Conservation (phyloP, 2,329 filamentous ascomycete species). For the Keithomyces neogunnii region DNA sequence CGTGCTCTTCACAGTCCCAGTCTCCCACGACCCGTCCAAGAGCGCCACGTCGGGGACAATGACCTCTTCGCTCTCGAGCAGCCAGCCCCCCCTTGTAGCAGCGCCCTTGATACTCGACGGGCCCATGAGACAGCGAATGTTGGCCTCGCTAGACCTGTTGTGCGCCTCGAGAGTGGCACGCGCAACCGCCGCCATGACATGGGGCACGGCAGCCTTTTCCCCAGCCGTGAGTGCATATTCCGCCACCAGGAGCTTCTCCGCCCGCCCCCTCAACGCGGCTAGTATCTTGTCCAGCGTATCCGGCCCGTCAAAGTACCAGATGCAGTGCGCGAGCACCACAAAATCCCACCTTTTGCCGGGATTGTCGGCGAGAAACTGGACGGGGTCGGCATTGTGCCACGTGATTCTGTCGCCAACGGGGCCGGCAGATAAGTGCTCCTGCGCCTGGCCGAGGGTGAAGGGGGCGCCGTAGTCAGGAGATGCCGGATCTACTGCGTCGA, state of each 20-base stretch:
- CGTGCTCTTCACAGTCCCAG: conserved; percentile 20
- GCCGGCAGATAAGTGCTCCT: conserved; percentile 31
- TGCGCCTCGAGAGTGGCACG: conserved; percentile 33
- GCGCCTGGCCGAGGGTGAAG: conserved; percentile 40
- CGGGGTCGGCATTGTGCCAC: conserved; percentile 31
- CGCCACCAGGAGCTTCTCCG: conserved; percentile 13
- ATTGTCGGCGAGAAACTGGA: conserved; percentile 23
- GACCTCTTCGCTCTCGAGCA: conserved; percentile 23
- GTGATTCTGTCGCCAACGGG: conserved; percentile 32
- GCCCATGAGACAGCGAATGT: conserved; percentile 38
- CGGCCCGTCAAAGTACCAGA: conserved; percentile 44
- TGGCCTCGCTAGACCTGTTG: conserved; percentile 27
- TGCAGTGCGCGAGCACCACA: conserved; percentile 39
- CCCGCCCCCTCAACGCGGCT: conserved; percentile 13
- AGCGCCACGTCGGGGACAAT: conserved; percentile 29
- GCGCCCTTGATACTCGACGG: conserved; percentile 30
- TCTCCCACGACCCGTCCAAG: conserved; percentile 40
- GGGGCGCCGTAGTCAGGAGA: conserved; percentile 39
- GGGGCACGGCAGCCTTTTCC: conserved; percentile 30
- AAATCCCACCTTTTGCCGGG: conserved; percentile 28
- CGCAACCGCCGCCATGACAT: conserved; percentile 43
- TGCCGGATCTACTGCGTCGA: conserved; percentile 46
- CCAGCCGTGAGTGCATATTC: conserved; percentile 26
- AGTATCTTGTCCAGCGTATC: conserved; percentile 16
- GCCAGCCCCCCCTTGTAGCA: conserved; percentile 28